phyloP scores from a whole-genome alignment of 75 land plant species.

The Picea glauca region DNA sequence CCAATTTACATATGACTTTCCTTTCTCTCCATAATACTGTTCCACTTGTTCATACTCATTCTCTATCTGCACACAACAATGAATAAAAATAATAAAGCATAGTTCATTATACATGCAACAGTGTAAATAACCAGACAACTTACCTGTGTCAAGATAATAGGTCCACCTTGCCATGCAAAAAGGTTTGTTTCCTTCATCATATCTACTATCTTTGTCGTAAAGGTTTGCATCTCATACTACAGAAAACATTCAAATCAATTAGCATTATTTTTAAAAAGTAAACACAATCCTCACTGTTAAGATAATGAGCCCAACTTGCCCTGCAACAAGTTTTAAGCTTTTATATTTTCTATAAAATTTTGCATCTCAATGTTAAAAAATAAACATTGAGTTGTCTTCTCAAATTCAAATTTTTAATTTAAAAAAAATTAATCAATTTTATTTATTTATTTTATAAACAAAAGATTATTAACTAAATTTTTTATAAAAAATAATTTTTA shows the following conservation, averaged over 20 bases:
- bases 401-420: no score
- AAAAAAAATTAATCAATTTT: no score
- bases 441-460: no score
- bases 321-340: conserved; percentile 50
- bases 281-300: conserved; percentile 53
- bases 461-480: no score
- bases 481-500: no score
- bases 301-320: conserved; percentile 84
- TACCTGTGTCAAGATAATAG: conserved; percentile 83
- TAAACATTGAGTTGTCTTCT: no score
- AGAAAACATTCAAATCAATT: no score
- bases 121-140: no score
- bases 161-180: conserved; percentile 76
- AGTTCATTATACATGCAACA: background rate
- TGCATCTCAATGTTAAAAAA: conserved; percentile 34
- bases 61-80: conserved; percentile 42
- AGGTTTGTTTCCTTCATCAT: conserved; percentile 50
- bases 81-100: background rate
- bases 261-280: no score
- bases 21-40: conserved; percentile 34
- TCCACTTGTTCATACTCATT: conserved; percentile 63
- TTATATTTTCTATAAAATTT: conserved; percentile 57
- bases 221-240: conserved; percentile 61
- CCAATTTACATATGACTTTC: conserved; percentile 52
- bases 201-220: conserved; percentile 56